These are phyloP conservation scores for Penicillium atrosanguineum DNA, from an alignment of 495 filamentous ascomycete genomes.

Conservation along the genomic window DNA sequence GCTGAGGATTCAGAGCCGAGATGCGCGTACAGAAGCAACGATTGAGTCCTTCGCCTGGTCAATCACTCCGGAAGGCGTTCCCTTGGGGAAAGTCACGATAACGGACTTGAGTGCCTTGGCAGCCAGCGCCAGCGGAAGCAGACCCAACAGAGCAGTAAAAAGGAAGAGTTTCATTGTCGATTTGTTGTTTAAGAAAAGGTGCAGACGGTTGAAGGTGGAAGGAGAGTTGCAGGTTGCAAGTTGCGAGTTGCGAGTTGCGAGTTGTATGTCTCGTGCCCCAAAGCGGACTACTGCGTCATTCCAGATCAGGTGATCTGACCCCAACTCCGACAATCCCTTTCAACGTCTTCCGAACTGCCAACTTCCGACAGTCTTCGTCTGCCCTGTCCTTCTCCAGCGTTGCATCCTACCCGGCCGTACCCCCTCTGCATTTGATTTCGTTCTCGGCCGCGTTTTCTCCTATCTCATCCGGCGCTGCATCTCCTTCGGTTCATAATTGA, in stretches of 20 bases:
- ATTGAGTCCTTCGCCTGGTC: slow-evolving; percentile 69
- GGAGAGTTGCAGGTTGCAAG: not conserved
- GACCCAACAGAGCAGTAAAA: slow-evolving; percentile 46
- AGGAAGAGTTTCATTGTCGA: slow-evolving; percentile 57
- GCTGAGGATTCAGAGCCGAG: not conserved
- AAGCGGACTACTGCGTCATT: slow-evolving; percentile 23
- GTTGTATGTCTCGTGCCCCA: not conserved
- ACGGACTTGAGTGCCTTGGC: slow-evolving; percentile 65
- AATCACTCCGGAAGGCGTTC: slow-evolving; percentile 68
- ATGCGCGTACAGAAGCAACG: slow-evolving; percentile 56
- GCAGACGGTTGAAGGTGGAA: not conserved
- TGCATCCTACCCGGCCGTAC: slow-evolving; percentile 6
- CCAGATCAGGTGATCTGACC: slow-evolving; percentile 19
- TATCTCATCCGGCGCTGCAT: slow-evolving; percentile 11
- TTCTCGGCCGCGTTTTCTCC: slow-evolving; percentile 1
- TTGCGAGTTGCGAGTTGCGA: not conserved
- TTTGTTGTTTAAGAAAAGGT: not conserved
- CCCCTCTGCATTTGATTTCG: slow-evolving; percentile 5
- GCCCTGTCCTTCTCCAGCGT: slow-evolving; percentile 9
- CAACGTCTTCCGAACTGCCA: not conserved
- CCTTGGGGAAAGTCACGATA: slow-evolving; percentile 71
- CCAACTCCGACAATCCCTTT: slow-evolving; percentile 16
- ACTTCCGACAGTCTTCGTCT: slow-evolving; percentile 1
- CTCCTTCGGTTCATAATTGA: slow-evolving; percentile 9
- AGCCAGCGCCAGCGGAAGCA: slow-evolving; percentile 55